Evolutionary conservation across 192 early-diverging fungal genomes (phyloP).

Genomic region (Entophlyctis luteolus): DNA sequence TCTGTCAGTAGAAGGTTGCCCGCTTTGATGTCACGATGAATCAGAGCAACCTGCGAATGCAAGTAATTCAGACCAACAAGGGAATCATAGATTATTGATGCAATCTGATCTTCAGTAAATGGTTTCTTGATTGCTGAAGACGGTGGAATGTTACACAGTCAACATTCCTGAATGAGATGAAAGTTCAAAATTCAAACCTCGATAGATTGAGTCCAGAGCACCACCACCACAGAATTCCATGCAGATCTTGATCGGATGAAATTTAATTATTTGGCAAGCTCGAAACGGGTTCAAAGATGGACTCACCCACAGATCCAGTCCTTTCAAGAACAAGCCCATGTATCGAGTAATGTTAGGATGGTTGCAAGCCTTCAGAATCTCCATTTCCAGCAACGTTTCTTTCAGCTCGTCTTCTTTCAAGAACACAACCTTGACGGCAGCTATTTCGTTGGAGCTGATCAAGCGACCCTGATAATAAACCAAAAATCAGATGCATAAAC

Average conservation of each 20-base stretch:
- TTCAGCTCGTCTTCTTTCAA: constrained; percentile 63
- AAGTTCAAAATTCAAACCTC: constrained; percentile 37
- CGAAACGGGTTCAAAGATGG: constrained; percentile 9
- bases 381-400: constrained; percentile 68
- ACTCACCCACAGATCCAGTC: constrained; percentile 59
- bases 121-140: constrained; percentile 50
- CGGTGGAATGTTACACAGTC: background rate
- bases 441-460: constrained; percentile 45
- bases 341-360: constrained; percentile 59
- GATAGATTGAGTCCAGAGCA: constrained; percentile 57
- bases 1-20: constrained; percentile 59
- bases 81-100: constrained; percentile 55
- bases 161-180: too few species aligned
- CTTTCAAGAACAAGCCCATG: constrained; percentile 60
- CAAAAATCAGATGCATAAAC: constrained; percentile 16
- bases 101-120: constrained; percentile 55
- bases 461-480: constrained; percentile 47
- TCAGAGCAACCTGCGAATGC: constrained; percentile 49
- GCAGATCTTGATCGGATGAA: constrained; percentile 42
- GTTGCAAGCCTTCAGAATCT: constrained; percentile 53
- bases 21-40: constrained; percentile 66
- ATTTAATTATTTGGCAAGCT: background rate
- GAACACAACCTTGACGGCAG: constrained; percentile 62
- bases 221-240: constrained; percentile 64
- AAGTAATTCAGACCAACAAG: constrained; percentile 58